Evolutionary conservation across 192 early-diverging fungal species (phyloP), one percentile per base, ranked within the genome.

Genomic region (Linnemannia zychae): DNA sequence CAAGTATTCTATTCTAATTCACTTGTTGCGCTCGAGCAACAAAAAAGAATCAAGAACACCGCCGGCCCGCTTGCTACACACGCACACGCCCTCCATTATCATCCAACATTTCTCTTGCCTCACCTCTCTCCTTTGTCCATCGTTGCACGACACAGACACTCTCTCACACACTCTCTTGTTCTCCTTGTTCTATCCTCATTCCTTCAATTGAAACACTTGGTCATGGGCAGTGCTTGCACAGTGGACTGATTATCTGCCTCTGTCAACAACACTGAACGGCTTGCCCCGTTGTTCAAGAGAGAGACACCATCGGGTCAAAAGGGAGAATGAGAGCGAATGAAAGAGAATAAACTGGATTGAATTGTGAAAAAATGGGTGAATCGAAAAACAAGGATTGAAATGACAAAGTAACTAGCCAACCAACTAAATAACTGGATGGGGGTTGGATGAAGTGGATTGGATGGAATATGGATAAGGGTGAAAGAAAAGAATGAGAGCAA

Each of bases 21-120:
- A 31, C 24, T 63, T 28, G 15, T 63, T 63, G 57, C 57, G 57
- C 57, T 63, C 57, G 57, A 63, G 57, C 57, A 63, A 63, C 57
- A 60, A 63, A 31, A 63, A 33, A 60, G 24, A 7, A 63, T 24
- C 15, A 57, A n/a, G n/a, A 63, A 63, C 28, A 63, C 57, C 57
- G 57, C 57, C 57, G 57, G 31, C 57, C 24, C 57, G 57, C 57
- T 31, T 28, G 13, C 28, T 4, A 9, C 40, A 44, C 40, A 44
- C 40, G 40, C 57, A 63, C 57, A 31, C 28, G 11, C 57, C 57
- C 57, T 31, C n/a, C n/a, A 33, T 31, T 28, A 52, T 16, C 71
- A 17, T 53, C 50, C 71, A 47, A 20, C 31, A 72, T 15, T 47
- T 13, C 47, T 50, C 24, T 50, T 34, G 3, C 71, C 3, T 3